Percentiles rank a stretch among this genome's conserved stretches.
These are phyloP conservation scores for Penicillium sclerotiorum DNA, from an alignment of 2,329 filamentous ascomycete species.

Conservation along the genomic window DNA sequence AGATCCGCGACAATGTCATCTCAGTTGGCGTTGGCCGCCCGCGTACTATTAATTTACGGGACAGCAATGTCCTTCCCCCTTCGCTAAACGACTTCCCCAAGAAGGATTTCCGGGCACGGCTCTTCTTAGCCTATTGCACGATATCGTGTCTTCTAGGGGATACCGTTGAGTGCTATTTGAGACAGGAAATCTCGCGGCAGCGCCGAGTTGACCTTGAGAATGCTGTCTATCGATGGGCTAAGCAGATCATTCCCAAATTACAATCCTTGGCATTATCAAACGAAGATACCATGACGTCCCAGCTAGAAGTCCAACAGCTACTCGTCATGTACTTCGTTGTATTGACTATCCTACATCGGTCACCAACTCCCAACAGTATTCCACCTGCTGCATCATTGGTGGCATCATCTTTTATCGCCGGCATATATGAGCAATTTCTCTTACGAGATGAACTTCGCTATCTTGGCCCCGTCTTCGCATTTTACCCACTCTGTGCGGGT, in stretches of 20 bases:
- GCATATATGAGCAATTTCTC: constrained; percentile 47
- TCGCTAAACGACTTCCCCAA: constrained; percentile 39
- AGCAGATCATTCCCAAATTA: constrained; percentile 32
- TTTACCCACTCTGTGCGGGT: constrained; percentile 45
- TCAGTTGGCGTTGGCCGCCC: constrained; percentile 46
- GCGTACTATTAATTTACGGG: constrained; percentile 43
- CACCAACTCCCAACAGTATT: constrained; percentile 30
- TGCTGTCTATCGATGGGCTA: constrained; percentile 44
- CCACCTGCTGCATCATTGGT: constrained; percentile 43
- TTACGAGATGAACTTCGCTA: constrained; percentile 45
- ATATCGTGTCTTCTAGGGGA: constrained; percentile 46
- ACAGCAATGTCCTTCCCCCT: constrained; percentile 44
- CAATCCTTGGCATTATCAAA: constrained; percentile 17
- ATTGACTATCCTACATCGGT: constrained; percentile 43
- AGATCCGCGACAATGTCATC: constrained; percentile 45
- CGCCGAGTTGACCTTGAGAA: constrained; percentile 38
- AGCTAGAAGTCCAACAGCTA: constrained; percentile 42
- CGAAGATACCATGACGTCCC: constrained; percentile 20
- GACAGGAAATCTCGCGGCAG: constrained; percentile 35
- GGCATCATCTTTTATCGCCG: constrained; percentile 45
- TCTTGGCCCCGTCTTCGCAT: constrained; percentile 45
- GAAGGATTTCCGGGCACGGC: constrained; percentile 29
- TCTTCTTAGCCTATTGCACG: constrained; percentile 44
- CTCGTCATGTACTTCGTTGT: constrained; percentile 42
- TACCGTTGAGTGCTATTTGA: constrained; percentile 43